Percentiles rank a stretch among this genome's conserved stretches.
Evolutionary conservation across 1,284 basidiomycete species (phyloP).

Genomic region (Blastosporella zonata): DNA sequence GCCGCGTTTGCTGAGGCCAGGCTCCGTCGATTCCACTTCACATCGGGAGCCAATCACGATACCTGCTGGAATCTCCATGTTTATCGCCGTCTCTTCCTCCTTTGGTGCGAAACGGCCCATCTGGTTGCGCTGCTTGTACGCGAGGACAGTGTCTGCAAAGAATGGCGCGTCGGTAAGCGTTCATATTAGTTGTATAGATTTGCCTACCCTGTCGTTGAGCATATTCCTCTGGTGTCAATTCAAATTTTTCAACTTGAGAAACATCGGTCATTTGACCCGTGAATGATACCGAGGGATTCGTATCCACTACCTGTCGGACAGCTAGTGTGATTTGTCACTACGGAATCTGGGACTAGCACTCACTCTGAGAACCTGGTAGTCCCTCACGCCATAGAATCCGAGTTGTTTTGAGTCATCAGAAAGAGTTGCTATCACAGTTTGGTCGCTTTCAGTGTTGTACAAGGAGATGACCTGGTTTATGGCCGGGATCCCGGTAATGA

Average conservation of each 20-base stretch:
- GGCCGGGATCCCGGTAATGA: constrained; percentile 86
- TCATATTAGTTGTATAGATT: constrained; percentile 5
- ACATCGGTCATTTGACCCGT: constrained; percentile 84
- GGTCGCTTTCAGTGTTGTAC: constrained; percentile 56
- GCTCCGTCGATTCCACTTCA: constrained; percentile 70
- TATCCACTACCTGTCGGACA: constrained; percentile 65
- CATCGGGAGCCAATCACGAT: constrained; percentile 75
- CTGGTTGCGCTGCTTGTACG: constrained; percentile 87
- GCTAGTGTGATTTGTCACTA: constrained; percentile 3
- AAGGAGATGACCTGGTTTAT: constrained; percentile 69
- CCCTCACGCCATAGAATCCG: constrained; percentile 68
- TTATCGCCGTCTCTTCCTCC: constrained; percentile 26
- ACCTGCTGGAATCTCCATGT: constrained; percentile 32
- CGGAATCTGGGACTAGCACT: constrained; percentile 19
- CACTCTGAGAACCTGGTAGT: constrained; percentile 77
- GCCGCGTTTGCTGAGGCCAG: constrained; percentile 74
- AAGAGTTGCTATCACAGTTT: constrained; percentile 50
- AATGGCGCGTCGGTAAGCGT: neutral
- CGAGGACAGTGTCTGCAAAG: constrained; percentile 78
- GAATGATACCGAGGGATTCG: constrained; percentile 68
- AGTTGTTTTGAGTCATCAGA: constrained; percentile 67
- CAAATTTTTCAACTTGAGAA: constrained; percentile 90
- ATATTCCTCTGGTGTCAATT: constrained; percentile 83
- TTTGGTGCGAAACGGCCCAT: constrained; percentile 83
- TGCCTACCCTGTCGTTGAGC: constrained; percentile 68